Evolutionary conservation across 805 yeast genomes (phyloP).

Genomic region (Pichia membranifaciens): DNA sequence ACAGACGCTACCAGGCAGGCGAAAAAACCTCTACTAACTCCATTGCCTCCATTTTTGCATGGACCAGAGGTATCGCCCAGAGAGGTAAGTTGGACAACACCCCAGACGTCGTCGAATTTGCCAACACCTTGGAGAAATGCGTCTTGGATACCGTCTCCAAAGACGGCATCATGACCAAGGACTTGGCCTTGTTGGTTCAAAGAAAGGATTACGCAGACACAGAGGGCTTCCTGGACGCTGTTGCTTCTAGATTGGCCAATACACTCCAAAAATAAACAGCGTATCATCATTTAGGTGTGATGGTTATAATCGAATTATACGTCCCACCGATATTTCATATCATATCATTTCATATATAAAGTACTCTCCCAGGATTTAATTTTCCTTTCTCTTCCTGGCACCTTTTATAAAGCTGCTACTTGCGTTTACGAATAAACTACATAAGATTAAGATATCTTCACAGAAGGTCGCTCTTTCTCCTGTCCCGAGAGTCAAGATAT

Average conservation of each 20-base stretch:
- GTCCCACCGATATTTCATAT: not conserved
- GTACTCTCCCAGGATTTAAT: too few relatives aligned
- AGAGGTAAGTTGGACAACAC: constrained; percentile 74
- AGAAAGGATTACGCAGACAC: constrained; percentile 66
- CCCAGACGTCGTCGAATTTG: constrained; percentile 64
- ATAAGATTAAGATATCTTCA: not conserved
- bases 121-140: constrained; percentile 56
- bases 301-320: constrained; percentile 7
- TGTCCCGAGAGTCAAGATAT: constrained; percentile 29
- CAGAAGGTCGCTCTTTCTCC: not conserved
- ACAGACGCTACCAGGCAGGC: constrained; percentile 75
- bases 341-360: too few relatives aligned
- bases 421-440: constrained; percentile 8
- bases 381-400: too few relatives aligned
- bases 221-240: constrained; percentile 72
- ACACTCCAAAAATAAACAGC: constrained; percentile 4
- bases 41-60: constrained; percentile 79
- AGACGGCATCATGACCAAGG: constrained; percentile 79
- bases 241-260: constrained; percentile 40
- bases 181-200: constrained; percentile 61
- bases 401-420: not conserved
- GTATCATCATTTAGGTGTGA: not conserved
- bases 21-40: constrained; percentile 81
- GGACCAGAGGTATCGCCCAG: constrained; percentile 80
- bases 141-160: constrained; percentile 67